Evolutionary conservation across 225 moss, liverwort and hornwort species (phyloP), one percentile per base, ranked within the genome.

Genomic region (Anthoceros angustus): DNA sequence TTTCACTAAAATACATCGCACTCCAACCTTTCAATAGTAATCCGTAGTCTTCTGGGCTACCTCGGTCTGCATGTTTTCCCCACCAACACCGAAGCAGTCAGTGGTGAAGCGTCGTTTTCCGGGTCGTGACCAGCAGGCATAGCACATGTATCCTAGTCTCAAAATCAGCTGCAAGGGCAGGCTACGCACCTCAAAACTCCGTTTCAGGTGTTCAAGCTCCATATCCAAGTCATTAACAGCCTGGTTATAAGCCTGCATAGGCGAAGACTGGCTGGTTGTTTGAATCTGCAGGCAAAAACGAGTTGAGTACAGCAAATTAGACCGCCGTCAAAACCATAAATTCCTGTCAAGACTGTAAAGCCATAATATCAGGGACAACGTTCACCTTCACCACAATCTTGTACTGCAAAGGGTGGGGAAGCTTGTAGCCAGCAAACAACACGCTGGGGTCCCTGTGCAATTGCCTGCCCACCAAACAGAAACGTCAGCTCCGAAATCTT

Each of bases 341-440:
- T 32, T 32, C 32, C 32, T 32, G 2, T 32, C 32, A 1, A 32
- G 4, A 32, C 32, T 32, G 32, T 32, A 32, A 32, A 32, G 32
- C 32, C 32, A 32, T 32, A 32, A 32, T 32, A 32, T 32, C 32
- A 32, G 32, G 32, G 32, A 32, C 32, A 32, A n/a, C n/a, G 67
- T n/a, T 49, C 62, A 98, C 95, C 87, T 98, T 98, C 7, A 98
- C 71, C 45, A 91, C 86, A 71, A 98, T 78, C 70, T 87, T 87
- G 76, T 92, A 98, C 68, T 92, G 92, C 62, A 98, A 76, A 42
- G 95, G 95, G 76, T 98, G 95, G 62, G 92, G 95, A 39, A 98
- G 70, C 69, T 83, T 88, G 77, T 98, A 98, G 42, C 92, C 95
- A 49, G 95, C 95, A 67, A 98, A 98, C 42, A 92, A 78, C 11